These are phyloP conservation scores for Ocimum tenuiflorum DNA, from an alignment of 257 asterid species.

Conservation along the genomic window DNA sequence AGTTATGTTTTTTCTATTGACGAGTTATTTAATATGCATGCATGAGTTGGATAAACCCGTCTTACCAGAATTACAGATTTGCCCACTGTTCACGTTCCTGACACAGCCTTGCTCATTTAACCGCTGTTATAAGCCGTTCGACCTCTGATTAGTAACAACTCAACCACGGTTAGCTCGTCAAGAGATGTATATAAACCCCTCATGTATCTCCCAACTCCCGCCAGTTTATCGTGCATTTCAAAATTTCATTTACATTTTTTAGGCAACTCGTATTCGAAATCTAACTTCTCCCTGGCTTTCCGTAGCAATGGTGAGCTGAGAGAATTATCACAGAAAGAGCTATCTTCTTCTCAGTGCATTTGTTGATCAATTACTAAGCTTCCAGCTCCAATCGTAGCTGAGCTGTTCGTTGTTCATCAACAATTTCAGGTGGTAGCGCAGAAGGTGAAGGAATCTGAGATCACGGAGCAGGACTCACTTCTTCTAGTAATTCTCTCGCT, in stretches of 20 bases:
- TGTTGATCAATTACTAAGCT: neutral
- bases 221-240: slow-evolving; percentile 28
- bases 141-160: slow-evolving; percentile 3
- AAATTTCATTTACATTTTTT: neutral
- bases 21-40: no score
- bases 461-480: slow-evolving; percentile 95
- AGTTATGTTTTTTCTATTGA: no score
- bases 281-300: slow-evolving; percentile 15
- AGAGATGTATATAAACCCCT: neutral
- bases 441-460: slow-evolving; percentile 76
- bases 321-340: neutral
- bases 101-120: slow-evolving; percentile 7
- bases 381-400: neutral
- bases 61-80: slow-evolving; percentile 11
- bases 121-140: slow-evolving; percentile 2
- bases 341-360: neutral
- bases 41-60: no score
- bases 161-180: slow-evolving; percentile 21
- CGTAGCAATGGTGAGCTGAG: slow-evolving; percentile 43
- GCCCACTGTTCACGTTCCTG: slow-evolving; percentile 9
- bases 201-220: slow-evolving; percentile 22
- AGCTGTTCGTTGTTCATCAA: neutral
- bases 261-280: neutral
- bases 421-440: slow-evolving; percentile 73
- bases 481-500: slow-evolving; percentile 44